A percentile compares a stretch with the other conserved stretches of the same genome.
Conservation (phyloP, 2,329 filamentous ascomycete genomes). For the Ambrosiella beaveri region DNA sequence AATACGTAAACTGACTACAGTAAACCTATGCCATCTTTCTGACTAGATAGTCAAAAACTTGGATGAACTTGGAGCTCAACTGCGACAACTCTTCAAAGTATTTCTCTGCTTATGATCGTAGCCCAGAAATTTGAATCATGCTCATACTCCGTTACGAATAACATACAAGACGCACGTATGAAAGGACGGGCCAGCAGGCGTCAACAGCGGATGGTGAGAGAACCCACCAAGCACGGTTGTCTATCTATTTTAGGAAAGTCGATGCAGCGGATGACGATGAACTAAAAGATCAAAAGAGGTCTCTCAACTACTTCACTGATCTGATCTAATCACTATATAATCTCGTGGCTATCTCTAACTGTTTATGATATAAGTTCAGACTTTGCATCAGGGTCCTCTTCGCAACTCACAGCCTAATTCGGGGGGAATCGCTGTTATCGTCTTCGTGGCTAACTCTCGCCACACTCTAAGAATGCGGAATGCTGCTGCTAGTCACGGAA, state of each 20-base stretch:
- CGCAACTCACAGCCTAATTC: not conserved
- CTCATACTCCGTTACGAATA: not conserved
- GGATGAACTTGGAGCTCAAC: too few species aligned
- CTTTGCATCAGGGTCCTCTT: not conserved
- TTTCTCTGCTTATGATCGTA: too few species aligned
- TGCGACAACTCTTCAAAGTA: too few species aligned
- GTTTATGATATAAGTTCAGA: not conserved
- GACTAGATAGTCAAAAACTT: too few species aligned
- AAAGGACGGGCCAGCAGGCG: not conserved
- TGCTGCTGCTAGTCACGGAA: not conserved
- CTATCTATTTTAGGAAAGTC: not conserved
- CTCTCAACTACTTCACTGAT: not conserved
- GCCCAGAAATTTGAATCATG: too few species aligned
- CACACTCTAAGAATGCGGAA: not conserved
- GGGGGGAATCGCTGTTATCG: not conserved
- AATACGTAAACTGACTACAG: too few species aligned
- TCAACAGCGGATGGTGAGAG: not conserved
- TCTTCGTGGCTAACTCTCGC: not conserved
- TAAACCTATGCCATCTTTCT: too few species aligned
- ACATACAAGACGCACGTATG: not conserved
- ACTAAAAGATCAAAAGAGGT: not conserved
- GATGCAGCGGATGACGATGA: not conserved
- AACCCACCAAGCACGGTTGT: not conserved
- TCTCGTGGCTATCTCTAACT: too few species aligned
- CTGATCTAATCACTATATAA: not conserved